A percentile compares a stretch with the other conserved stretches of the same genome.
These are phyloP conservation scores for Thinopyrum elongatum DNA, from an alignment of 176 grass and related monocot species.

Conservation along the genomic window DNA sequence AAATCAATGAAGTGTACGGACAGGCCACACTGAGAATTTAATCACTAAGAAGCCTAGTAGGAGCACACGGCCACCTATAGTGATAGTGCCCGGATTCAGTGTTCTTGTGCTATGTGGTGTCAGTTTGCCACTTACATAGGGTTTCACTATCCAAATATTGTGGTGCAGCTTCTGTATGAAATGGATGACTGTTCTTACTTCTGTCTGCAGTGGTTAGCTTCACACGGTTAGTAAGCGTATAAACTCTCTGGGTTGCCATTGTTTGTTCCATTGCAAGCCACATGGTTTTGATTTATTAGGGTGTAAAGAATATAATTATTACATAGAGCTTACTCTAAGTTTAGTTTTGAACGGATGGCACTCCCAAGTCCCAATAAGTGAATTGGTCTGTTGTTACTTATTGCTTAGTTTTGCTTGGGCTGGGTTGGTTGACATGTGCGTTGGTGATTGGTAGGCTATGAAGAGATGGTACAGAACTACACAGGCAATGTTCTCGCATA, in stretches of 20 bases:
- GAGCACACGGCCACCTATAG: not conserved
- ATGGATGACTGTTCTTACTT: not conserved
- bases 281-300: not conserved
- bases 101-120: not conserved
- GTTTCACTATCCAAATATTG: not conserved
- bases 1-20: not conserved
- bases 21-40: not conserved
- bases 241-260: not conserved
- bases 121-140: not conserved
- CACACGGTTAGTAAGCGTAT: not conserved
- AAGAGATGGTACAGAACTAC: not conserved
- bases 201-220: slow-evolving; percentile 17
- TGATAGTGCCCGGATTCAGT: not conserved
- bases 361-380: not conserved
- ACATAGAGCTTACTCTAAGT: not conserved
- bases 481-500: not conserved
- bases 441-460: not conserved
- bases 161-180: not conserved
- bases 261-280: slow-evolving; percentile 2
- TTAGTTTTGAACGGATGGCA: not conserved
- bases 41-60: not conserved
- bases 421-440: not conserved
- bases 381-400: not conserved
- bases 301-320: not conserved
- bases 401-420: not conserved